Percentiles rank a stretch among this genome's conserved stretches.
Evolutionary conservation across 2,329 filamentous ascomycete species (phyloP).

Genomic region (Coniochaeta hoffmannii): DNA sequence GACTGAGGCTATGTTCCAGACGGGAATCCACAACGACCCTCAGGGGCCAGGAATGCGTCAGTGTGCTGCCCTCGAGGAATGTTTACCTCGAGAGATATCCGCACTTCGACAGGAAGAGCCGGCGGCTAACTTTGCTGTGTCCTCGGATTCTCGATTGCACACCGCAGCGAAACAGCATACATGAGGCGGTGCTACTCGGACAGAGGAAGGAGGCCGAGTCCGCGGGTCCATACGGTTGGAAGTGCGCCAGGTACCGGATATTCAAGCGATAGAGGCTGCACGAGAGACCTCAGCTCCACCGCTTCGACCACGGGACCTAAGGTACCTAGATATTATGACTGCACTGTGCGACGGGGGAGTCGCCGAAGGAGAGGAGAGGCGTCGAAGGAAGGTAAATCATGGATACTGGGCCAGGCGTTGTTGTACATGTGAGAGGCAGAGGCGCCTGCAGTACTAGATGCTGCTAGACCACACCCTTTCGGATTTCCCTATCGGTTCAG

Average conservation of each 20-base stretch:
- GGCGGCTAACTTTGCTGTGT: neutral
- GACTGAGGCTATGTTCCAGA: neutral
- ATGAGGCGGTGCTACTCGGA: neutral
- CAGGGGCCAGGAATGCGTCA: neutral
- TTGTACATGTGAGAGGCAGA: neutral
- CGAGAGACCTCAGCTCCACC: neutral
- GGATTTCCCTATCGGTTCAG: neutral
- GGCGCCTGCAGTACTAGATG: neutral
- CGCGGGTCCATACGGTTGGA: neutral
- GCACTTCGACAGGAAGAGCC: neutral
- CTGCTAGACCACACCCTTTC: neutral
- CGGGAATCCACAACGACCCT: neutral
- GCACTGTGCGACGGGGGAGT: neutral
- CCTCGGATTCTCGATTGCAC: neutral
- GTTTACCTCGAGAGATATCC: neutral
- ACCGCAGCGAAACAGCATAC: neutral
- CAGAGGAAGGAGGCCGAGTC: neutral
- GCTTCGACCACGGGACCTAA: neutral
- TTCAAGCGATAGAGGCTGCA: neutral
- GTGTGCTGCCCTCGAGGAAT: neutral
- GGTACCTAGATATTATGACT: too few species aligned
- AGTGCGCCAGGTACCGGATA: neutral
- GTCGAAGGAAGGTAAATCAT: neutral
- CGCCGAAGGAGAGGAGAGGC: neutral
- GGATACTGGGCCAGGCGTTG: neutral